Conservation (phyloP, 2,329 filamentous ascomycete genomes). For the Colletotrichum theobromicola region DNA sequence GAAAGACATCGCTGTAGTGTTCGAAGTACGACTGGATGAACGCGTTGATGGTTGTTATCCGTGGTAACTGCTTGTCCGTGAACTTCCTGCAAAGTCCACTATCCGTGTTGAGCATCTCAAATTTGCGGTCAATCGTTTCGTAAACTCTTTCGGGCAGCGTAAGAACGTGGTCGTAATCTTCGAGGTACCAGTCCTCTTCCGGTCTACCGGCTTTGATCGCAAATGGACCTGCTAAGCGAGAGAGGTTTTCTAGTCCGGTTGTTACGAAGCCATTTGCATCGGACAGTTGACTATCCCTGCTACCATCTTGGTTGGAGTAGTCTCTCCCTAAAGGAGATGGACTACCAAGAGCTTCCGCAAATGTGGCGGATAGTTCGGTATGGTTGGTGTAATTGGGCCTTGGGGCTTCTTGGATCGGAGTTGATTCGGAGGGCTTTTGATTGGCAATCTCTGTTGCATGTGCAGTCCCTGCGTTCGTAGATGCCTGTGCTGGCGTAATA, state of each 20-base stretch:
- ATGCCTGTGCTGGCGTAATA: not conserved
- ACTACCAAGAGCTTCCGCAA: not conserved
- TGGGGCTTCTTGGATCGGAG: not conserved
- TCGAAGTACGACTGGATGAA: not conserved
- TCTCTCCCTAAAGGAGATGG: not conserved
- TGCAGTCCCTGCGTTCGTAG: not conserved
- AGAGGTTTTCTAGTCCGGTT: not conserved
- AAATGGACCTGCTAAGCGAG: not conserved
- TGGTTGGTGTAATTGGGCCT: not conserved
- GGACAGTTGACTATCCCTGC: not conserved
- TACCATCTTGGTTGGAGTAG: not conserved
- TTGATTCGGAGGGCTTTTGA: not conserved
- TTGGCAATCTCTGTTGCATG: not conserved
- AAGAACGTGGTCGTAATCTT: not conserved
- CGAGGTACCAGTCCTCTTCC: not conserved
- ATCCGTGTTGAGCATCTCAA: not conserved
- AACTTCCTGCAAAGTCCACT: not conserved
- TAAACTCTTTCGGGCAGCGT: not conserved
- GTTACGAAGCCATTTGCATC: not conserved
- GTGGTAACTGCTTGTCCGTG: not conserved
- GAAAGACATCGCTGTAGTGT: not conserved
- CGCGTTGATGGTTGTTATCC: not conserved
- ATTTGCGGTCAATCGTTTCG: accelerated
- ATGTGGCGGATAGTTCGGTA: not conserved
- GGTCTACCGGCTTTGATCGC: not conserved